These are phyloP conservation scores for Quercus glauca DNA, from an alignment of 306 rosid species.

Conservation along the genomic window DNA sequence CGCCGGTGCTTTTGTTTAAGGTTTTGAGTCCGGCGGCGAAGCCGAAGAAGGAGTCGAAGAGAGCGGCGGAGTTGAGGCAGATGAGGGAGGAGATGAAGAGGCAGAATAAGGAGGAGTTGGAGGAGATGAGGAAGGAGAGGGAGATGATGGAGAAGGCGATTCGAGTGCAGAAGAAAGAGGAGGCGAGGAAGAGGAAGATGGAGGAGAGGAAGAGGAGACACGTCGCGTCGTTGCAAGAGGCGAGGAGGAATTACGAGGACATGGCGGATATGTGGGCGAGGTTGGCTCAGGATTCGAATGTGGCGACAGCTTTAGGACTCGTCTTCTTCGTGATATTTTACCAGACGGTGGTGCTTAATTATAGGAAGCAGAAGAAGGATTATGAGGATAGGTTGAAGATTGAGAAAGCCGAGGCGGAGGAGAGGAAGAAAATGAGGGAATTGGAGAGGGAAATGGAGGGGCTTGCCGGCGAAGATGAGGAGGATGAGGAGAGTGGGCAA, in stretches of 20 bases:
- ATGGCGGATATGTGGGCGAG: constrained; percentile 57
- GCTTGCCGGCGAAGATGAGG: constrained; percentile 46
- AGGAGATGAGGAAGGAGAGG: constrained; percentile 44
- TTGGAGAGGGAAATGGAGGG: constrained; percentile 72
- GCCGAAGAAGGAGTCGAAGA: constrained; percentile 68
- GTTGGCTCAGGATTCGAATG: constrained; percentile 49
- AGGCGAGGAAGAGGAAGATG: constrained; percentile 50
- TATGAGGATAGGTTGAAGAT: constrained; percentile 92
- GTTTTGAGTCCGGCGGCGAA: constrained; percentile 41
- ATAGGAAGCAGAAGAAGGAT: constrained; percentile 89
- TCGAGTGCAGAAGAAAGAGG: constrained; percentile 53
- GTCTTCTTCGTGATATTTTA: constrained; percentile 74
- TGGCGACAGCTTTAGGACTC: constrained; percentile 59
- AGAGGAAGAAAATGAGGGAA: constrained; percentile 79
- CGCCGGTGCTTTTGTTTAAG: constrained; percentile 22
- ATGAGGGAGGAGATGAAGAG: constrained; percentile 60
- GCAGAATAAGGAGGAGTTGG: constrained; percentile 49
- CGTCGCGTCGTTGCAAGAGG: constrained; percentile 41
- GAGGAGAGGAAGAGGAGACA: constrained; percentile 48
- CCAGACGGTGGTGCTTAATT: constrained; percentile 74
- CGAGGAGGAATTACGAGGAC: constrained; percentile 24
- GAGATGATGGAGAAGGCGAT: constrained; percentile 48
- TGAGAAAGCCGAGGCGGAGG: constrained; percentile 90
- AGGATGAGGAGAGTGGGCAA: constrained; percentile 55
- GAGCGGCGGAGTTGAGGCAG: constrained; percentile 48